Base-by-base conservation (phyloP, 768 basidiomycete genomes). In the Leccinum sublutescens region DNA sequence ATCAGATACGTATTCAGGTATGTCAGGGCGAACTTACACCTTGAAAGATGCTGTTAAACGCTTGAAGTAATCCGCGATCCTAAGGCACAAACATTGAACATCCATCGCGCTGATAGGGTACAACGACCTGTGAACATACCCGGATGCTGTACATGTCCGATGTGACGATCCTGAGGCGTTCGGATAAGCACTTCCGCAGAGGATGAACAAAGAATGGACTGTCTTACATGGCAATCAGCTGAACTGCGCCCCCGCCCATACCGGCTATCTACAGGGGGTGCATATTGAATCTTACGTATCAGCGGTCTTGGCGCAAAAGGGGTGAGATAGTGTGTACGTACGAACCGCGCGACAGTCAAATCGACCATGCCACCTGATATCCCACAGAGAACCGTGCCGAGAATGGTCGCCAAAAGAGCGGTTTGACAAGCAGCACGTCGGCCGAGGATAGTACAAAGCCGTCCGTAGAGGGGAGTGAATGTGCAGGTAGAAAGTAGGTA, bases 381-480 rank as follows among this genome's bases (percentile, higher is more conserved):
- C 0, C 87, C 89, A 64, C 90, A 91, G 5, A 79, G 77, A 6
- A 87, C 65, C 0, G 85, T 84, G 3, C 91, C 91, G 0, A 86
- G 36, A 9, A 74, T 80, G 1, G 85, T 80, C 55, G 88, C 85
- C 5, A 80, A 59, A 1, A 91, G 72, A 1, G 89, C 89, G 0
- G 77, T 75, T 57, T 85, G 86, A 65, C 85, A 86, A 3, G 89
- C 89, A 11, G 81, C 82, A 52, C 82, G 78, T 15, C 90, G 75
- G 5, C 90, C 90, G 69, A 91, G 72, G 10, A 88, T 87, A 67
- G 88, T 86, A 62, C 83, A 88, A 5, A 93, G 76, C 3, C 89
- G 82, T 23, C 90, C 90, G 67, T 91, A 92, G 5, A 92, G 76
- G 0, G 88, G 90, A 0, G 90, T 91, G 62, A 91, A 91, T 3